A percentile compares a stretch with the other conserved stretches of the same genome.
These are phyloP conservation scores for Aspergillus spinulosporus DNA, from an alignment of 2,329 filamentous ascomycete genomes.

Conservation along the genomic window DNA sequence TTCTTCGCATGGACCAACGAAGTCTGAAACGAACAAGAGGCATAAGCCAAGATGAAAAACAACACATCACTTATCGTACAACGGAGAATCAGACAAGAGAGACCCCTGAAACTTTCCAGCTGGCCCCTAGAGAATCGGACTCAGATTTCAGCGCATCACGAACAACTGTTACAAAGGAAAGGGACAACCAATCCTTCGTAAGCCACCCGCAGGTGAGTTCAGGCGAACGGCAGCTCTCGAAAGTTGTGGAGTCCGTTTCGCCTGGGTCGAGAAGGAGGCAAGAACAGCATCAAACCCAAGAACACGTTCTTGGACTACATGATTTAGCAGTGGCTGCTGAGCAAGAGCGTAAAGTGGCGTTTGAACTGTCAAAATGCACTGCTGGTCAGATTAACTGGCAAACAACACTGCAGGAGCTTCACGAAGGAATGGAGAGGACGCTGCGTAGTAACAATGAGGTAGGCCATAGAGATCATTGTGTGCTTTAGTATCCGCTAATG, in stretches of 20 bases:
- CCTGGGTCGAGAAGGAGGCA: background rate
- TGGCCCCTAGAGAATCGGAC: background rate
- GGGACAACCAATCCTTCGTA: background rate
- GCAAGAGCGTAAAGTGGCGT: background rate
- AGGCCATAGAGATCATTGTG: conserved; percentile 18
- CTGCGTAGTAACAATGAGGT: conserved; percentile 33
- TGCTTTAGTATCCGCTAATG: background rate
- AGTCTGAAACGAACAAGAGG: background rate
- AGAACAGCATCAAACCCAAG: background rate
- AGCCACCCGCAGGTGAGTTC: background rate
- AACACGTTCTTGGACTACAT: background rate
- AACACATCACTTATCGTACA: background rate
- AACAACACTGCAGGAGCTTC: conserved; percentile 14
- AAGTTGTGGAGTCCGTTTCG: background rate
- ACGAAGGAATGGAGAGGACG: conserved; percentile 25
- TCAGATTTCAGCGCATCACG: background rate
- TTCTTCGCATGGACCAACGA: background rate
- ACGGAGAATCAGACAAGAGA: background rate
- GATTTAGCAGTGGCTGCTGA: too few relatives aligned
- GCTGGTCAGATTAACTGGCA: conserved; percentile 3
- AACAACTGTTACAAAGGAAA: background rate
- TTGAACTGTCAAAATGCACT: background rate
- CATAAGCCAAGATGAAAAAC: background rate
- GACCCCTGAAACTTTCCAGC: background rate
- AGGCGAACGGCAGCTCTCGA: background rate